Evolutionary conservation across 129 eudicot genomes (phyloP), one percentile per base, ranked within the genome.

Genomic region (Saussurea involucrata): DNA sequence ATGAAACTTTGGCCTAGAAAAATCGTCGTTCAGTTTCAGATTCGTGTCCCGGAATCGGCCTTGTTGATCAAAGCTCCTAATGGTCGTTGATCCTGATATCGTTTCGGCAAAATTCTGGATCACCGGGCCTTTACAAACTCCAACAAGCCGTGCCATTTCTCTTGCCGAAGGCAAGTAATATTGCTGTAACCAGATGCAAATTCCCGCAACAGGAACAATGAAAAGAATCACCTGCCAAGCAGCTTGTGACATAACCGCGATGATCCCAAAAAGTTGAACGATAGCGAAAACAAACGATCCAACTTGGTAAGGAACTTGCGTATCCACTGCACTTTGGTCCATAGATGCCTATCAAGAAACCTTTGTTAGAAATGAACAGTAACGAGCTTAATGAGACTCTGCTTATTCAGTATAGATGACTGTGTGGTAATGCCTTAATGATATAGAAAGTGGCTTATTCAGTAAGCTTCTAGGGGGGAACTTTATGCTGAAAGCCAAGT

Each of bases 131-230:
- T 76, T 44, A 18, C 80, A 75, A 29, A 81, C 76, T 24, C 85
- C 85, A 40, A n/a, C 73, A 1, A 76, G 31, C 11, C 77, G 77
- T 5, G 81, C 73, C 85, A 76, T 34, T 75, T 81, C 85, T 81
- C 85, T 31, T 67, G 89, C 89, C 24, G 89, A 66, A 9, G 89
- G 89, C 70, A 86, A 31, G 81, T 86, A 83, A 71, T 75, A 76
- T 67, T 79, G 83, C 49, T 86, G 89, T 34, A 70, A 72, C 85
- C 82, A 83, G 37, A 83, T 70, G 81, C 85, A 81, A 32, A 81
- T 13, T 44, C 72, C 81, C 5, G 32, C 80, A 34, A 81, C 81
- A 6, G 85, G 81, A 46, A 81, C 36, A 22, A 81, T 69, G 15
- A 81, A 24, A 46, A 75, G 22, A 36, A 81, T 75, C 42, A 81